Evolutionary conservation across 495 filamentous ascomycete species (phyloP), one percentile per base, ranked within the genome.

Genomic region (Tuber borchii): DNA sequence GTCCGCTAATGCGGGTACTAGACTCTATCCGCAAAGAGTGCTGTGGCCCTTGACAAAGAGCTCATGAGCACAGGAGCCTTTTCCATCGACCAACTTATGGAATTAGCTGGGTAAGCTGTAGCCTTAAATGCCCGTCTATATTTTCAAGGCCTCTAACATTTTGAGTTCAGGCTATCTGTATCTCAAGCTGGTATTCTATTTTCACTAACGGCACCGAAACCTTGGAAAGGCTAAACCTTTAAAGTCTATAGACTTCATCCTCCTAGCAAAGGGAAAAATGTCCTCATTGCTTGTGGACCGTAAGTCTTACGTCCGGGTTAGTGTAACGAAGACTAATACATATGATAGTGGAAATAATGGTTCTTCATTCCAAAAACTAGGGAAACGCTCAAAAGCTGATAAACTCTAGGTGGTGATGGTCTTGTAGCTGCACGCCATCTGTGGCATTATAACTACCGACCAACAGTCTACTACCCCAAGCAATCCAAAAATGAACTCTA

Each of bases 71-170:
- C 89, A 31, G 94, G 96, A 5, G 95, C 91, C 34, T 99, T 94
- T 86, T 97, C 93, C 4, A 87, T 99, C 61, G 95, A 98, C 84
- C 95, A 99, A 83, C 86, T 99, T 72, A 99, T 99, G 95, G 95
- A 99, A 83, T 86, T 99, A 3, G 95, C 95, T 44, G 95, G 95
- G 81, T 83, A 69, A 19, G 70, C 69, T 16, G 56, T 8, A 34
- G 31, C 10, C 56, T 31, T 12, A 17, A 34, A 34, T 31, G 12
- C 56, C 12, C 6, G 26, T 34, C 56, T 65, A 65, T 12, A 34
- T 34, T 65, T 34, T 5, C 12, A 65, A 34, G 56, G 26, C 14
- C 22, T 6, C 56, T 65, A 1, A 80, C 68, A 43, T 40, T 6
- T 42, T 16, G 10, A 16, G 56, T 19, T n/a, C 46, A 82, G 81